Evolutionary conservation across 2,329 filamentous ascomycete species (phyloP), one percentile per base, ranked within the genome.

Genomic region (Pseudocercospora cruenta): DNA sequence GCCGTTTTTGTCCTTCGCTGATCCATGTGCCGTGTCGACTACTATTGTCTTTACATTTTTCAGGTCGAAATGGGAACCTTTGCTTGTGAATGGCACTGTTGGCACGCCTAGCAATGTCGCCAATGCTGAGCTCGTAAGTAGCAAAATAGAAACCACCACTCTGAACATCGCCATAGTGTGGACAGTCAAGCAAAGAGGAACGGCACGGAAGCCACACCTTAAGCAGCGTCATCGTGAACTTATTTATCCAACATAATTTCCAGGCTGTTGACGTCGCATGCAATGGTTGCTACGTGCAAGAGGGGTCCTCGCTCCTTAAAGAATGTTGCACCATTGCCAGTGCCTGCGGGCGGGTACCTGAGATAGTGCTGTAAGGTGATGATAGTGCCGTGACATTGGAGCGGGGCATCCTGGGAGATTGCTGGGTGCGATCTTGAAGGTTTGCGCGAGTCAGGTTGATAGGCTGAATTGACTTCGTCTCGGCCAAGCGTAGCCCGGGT

Each of bases 1-100:
- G 22, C 85, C 85, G 8, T 75, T 62, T 0, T 77, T 73, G 69
- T 88, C 81, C 4, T 80, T 78, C 0, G 74, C 65, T 5, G 81
- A 69, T 1, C 80, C 77, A 71, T 79, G 84, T 3, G 72, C 71
- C 2, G 70, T 63, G 66, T 87, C 81, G 9, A 87, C 80, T 12
- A 84, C 70, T 57, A 87, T 80, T 3, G 43, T 66, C 12, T 60
- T 21, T 5, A 68, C 28, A 7, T 31, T 22, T 7, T 39, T 47
- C 2, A 69, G 53, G 45, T 61, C n/a, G 19, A 67, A 26, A n/a
- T 36, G 19, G 16, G 28, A 36, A n/a, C 62, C 54, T 19, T 58
- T 22, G 12, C 62, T 55, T 14, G 36, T 21, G 26, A 64, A 70
- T 22, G 68, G 68, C 19, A 70, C 62, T 14, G 68, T 70, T 8